Base-by-base conservation (phyloP, 2,329 filamentous ascomycete genomes). In the Claviceps purpurea region DNA sequence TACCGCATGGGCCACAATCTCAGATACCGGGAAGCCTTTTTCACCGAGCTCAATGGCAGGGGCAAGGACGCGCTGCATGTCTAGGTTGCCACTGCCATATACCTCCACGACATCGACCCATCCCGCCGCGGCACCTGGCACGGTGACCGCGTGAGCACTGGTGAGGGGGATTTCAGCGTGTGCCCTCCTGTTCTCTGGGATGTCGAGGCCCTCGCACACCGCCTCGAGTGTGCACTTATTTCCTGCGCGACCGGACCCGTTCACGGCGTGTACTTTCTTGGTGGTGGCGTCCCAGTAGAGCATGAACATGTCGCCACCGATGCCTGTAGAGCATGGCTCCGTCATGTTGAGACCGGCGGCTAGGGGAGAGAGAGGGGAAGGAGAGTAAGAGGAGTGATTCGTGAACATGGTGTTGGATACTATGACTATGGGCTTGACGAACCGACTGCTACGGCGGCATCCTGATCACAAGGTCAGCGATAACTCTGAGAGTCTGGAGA, bases 281-380 rank as follows among this genome's bases (percentile, higher is more conserved):
- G 84, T 87, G 59, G 84, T 79, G 43, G 89, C 88, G 64, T 94
- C 80, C 72, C 91, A 97, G 74, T 81, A 96, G 39, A 97, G 79
- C 67, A 90, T 90, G 71, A 97, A 98, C 82, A 95, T 89, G 70
- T 98, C 93, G 56, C 93, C 93, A 53, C 93, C 93, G 55, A 98
- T 96, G 42, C 93, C 93, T 0, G 93, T 97, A 5, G 87, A 93
- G 54, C 83, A 82, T 7, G 93, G 93, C 65, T 98, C 93, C 0
- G 91, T 95, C 64, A 97, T 79, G 69, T 96, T 97, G 52, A 98
- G 75, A 5, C 83, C 89, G 37, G 93, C 93, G 45, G 93, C 91
- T 88, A 53, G 4, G 2, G 20, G 6, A 22, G 6, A 18, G 16
- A 1, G 18, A 37, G 13, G 20, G 8, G 2, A 38, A 8, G n/a